Percentiles rank a stretch among this genome's conserved stretches.
Conservation (phyloP, 2,329 filamentous ascomycete species). For the Pezicula rhizophila region DNA sequence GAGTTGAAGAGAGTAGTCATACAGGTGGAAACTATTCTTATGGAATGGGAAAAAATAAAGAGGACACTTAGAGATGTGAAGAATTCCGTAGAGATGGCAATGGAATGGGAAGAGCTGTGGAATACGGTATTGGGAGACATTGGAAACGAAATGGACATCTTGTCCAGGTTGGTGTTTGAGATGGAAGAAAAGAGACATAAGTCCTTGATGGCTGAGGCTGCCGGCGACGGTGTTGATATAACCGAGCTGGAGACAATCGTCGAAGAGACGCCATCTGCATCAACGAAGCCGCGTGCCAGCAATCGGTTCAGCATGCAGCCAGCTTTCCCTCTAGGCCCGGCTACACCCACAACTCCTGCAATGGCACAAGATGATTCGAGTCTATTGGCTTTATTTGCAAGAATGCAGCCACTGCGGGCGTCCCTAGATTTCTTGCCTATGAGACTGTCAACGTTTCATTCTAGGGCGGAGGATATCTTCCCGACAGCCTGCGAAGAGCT, state of each 20-base stretch:
- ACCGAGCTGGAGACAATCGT: slow-evolving; percentile 89
- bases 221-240: slow-evolving; percentile 67
- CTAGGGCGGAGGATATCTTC: slow-evolving; percentile 70
- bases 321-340: slow-evolving; percentile 56
- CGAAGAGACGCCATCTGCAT: slow-evolving; percentile 67
- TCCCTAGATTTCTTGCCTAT: slow-evolving; percentile 95
- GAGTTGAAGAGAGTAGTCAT: slow-evolving; percentile 70
- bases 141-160: slow-evolving; percentile 76
- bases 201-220: slow-evolving; percentile 56
- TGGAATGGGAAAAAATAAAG: slow-evolving; percentile 80
- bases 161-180: slow-evolving; percentile 81
- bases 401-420: slow-evolving; percentile 89
- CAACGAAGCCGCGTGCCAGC: slow-evolving; percentile 46
- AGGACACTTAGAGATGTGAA: slow-evolving; percentile 73
- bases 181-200: slow-evolving; percentile 95
- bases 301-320: slow-evolving; percentile 65
- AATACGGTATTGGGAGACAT: slow-evolving; percentile 90
- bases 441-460: slow-evolving; percentile 81
- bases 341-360: slow-evolving; percentile 50
- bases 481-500: slow-evolving; percentile 89
- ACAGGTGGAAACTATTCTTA: slow-evolving; percentile 84
- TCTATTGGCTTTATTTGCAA: slow-evolving; percentile 81
- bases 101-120: slow-evolving; percentile 99
- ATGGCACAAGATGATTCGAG: slow-evolving; percentile 77
- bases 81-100: slow-evolving; percentile 87